Evolutionary conservation across 805 yeast genomes (phyloP), one percentile per base, ranked within the genome.

Genomic region (Suhomyces prunicola): DNA sequence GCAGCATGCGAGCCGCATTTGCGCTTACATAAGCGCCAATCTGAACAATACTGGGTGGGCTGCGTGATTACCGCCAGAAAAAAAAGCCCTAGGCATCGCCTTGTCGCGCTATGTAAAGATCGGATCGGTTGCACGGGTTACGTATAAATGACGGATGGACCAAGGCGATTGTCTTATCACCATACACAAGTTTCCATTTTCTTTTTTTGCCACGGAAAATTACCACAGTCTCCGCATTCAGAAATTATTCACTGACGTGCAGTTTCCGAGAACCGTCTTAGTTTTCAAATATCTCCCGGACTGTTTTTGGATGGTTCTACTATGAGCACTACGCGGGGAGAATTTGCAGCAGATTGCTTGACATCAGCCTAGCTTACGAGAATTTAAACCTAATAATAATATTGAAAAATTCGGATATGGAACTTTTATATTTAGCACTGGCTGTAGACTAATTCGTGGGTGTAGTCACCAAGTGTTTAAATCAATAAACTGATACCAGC

Each of bases 401-500:
- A 27, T 9, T 27, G 29, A 27, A 27, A 27, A 5, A 29, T 36
- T 17, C 42, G 19, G 7, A n/a, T 17, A 8, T 12, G 10, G 41
- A 15, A 39, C 12, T 39, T 19, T 17, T 39, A 13, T 33, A 33
- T 33, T 2, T 33, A n/a, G 36, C 42, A 39, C 42, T 19, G 19
- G 17, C 19, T 36, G 41, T 31, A 31, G 9, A 33, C 6, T 24
- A 9, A 24, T 13, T 27, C 29, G 31, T 12, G 29, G 10, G 23
- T 13, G 7, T 22, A 6, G 19, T 13, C 12, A 42, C 10, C 5
- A n/a, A 24, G 1, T 24, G 12, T n/a, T 48, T 47, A 56, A 15
- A 56, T 51, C 44, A 59, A 52, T 45, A 55, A 54, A 24, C 50
- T 52, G 15, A 60, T 26, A 49, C 53, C 58, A 24, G 58, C 59